Evolutionary conservation across 2,329 filamentous ascomycete species (phyloP), one percentile per base, ranked within the genome.

Genomic region (Ramichloridium luteum): DNA sequence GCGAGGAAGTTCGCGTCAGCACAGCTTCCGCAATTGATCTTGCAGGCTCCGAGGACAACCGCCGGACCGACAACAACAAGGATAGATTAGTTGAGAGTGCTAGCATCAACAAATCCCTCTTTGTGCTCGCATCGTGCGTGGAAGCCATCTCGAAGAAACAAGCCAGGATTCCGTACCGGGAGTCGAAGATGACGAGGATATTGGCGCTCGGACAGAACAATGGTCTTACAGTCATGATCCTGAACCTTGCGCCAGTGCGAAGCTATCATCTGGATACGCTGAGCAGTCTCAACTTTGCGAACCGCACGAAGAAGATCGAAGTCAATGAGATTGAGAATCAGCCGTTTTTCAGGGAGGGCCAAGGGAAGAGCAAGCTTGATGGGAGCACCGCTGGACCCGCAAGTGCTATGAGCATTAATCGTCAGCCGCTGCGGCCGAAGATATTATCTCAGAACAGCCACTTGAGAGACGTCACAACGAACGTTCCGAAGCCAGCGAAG

Each of bases 181-280:
- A 94, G 54, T 90, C 81, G 32, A 94, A 96, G 64, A 94, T 96
- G 88, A 96, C 90, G 1, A 73, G 88, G 28, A 94, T 96, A 34
- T 60, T 96, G 15, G 88, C 81, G 0, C 61, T 96, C 6, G 88
- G 88, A 3, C 88, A 94, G 60, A 94, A 96, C 60, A 84, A 93
- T 43, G 88, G 90, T 30, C 74, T 93, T 44, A 94, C 86, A 0
- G 72, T 96, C 51, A 96, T 96, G 90, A 90, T 96, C 36, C 67
- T 96, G 22, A 96, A 96, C 50, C 70, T 96, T 3, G 83, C 88
- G 0, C 86, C 90, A 0, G 69, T 92, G n/a, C 75, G 82, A 40
- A 85, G 82, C 46, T 96, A 93, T 53, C 88, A 96, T 50, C 69
- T 93, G 23, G 88, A 96, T 54, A 94, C 88, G 0, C 67, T 94